phyloP scores from a whole-genome alignment of 805 yeast species.

The Spathaspora sp. region DNA sequence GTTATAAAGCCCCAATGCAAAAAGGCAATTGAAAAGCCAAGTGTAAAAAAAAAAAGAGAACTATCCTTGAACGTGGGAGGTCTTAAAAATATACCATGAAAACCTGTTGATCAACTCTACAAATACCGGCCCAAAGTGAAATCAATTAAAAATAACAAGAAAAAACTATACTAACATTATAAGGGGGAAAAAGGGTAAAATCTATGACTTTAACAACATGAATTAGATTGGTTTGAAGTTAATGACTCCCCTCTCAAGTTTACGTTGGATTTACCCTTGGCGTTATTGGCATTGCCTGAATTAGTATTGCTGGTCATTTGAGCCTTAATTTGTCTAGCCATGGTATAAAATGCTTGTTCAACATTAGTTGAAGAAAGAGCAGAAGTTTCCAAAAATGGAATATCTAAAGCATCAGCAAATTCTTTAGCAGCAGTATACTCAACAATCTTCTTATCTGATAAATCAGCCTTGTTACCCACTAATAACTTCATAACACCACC shows the following conservation, averaged over 20 bases:
- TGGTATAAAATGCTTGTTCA: conserved; percentile 96
- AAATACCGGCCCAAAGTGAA: not conserved
- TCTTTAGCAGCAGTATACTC: conserved; percentile 96
- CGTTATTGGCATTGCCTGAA: conserved; percentile 25
- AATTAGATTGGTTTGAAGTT: conserved; percentile 35
- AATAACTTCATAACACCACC: conserved; percentile 94
- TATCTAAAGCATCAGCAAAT: conserved; percentile 91
- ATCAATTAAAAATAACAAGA: not conserved
- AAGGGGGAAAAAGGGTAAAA: not conserved
- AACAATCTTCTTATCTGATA: conserved; percentile 89
- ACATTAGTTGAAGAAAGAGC: conserved; percentile 95
- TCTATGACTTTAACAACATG: conserved; percentile 30
- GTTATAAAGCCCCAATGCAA: not conserved
- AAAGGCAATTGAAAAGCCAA: not conserved
- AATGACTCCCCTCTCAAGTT: conserved; percentile 68
- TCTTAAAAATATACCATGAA: not conserved
- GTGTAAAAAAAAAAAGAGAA: not conserved
- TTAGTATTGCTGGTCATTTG: conserved; percentile 68
- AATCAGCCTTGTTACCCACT: conserved; percentile 95
- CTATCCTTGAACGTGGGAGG: not conserved
- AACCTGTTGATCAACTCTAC: not conserved
- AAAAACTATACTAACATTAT: not conserved
- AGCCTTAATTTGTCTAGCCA: conserved; percentile 98
- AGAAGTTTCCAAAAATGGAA: conserved; percentile 94
- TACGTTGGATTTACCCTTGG: conserved; percentile 63